phyloP scores from a whole-genome alignment of 2,329 filamentous ascomycete species.

The Epichloe hybrida region DNA sequence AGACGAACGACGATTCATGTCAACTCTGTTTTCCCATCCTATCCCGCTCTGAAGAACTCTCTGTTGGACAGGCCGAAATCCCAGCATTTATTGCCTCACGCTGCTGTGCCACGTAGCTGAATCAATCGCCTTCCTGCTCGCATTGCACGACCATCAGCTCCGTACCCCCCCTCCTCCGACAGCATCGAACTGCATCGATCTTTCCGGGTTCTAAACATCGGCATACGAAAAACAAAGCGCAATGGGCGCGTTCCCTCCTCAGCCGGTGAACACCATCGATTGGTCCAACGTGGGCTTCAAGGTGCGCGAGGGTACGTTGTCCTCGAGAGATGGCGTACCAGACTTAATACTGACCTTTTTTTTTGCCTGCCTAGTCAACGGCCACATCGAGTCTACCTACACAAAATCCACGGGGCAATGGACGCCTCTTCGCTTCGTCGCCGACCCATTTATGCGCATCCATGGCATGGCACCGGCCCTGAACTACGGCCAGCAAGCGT shows the following conservation, averaged over 20 bases:
- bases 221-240: neutral
- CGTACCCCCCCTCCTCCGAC: neutral
- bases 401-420: constrained; percentile 61
- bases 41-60: neutral
- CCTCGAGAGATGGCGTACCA: too few relatives aligned
- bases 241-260: constrained; percentile 56
- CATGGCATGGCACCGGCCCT: constrained; percentile 92
- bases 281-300: constrained; percentile 90
- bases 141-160: neutral
- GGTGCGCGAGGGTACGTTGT: constrained; percentile 63
- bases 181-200: too few relatives aligned
- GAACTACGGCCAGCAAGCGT: constrained; percentile 96
- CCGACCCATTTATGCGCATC: constrained; percentile 72
- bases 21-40: neutral
- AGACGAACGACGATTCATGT: neutral
- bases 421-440: constrained; percentile 65
- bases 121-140: neutral
- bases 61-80: too few relatives aligned
- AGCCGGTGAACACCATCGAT: constrained; percentile 71
- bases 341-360: neutral
- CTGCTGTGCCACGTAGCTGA: neutral
- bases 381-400: constrained; percentile 84
- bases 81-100: neutral
- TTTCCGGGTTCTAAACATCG: too few relatives aligned
- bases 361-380: constrained; percentile 67